Conservation (phyloP, 2,329 filamentous ascomycete species). For the Samsoniella hepiali region DNA sequence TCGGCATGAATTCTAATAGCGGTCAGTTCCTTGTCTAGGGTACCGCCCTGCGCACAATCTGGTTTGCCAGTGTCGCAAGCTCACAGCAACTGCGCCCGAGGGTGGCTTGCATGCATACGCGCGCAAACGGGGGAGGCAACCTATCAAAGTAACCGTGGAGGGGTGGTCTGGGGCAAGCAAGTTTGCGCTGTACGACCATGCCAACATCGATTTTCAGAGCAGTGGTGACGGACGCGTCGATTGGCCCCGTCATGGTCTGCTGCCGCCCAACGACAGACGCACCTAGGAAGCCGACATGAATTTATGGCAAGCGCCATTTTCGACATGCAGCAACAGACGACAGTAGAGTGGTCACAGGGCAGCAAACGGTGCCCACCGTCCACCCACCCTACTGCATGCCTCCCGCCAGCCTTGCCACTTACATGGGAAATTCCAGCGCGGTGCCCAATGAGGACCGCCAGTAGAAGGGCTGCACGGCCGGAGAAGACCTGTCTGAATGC, state of each 20-base stretch:
- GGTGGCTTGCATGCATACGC: background rate
- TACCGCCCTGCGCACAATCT: background rate
- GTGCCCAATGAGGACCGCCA: background rate
- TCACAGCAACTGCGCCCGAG: background rate
- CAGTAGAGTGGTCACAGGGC: background rate
- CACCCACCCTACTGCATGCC: background rate
- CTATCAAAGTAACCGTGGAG: background rate
- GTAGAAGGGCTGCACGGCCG: no score
- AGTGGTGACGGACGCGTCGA: background rate
- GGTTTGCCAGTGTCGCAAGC: background rate
- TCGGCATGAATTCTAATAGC: background rate
- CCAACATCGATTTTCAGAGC: background rate
- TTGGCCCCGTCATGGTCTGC: background rate
- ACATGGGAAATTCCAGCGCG: background rate
- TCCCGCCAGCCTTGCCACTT: background rate
- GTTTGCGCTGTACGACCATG: constrained; percentile 8
- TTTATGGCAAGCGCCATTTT: background rate
- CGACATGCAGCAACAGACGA: background rate
- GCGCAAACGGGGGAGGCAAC: background rate
- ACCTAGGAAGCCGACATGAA: background rate
- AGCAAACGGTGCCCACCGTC: background rate
- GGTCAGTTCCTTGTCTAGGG: background rate
- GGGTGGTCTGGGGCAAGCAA: constrained; percentile 1
- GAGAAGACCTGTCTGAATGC: no score
- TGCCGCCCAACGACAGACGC: background rate